Conservation (phyloP, 371 early-diverging fungal species). For the Choanephora cucurbitarum region DNA sequence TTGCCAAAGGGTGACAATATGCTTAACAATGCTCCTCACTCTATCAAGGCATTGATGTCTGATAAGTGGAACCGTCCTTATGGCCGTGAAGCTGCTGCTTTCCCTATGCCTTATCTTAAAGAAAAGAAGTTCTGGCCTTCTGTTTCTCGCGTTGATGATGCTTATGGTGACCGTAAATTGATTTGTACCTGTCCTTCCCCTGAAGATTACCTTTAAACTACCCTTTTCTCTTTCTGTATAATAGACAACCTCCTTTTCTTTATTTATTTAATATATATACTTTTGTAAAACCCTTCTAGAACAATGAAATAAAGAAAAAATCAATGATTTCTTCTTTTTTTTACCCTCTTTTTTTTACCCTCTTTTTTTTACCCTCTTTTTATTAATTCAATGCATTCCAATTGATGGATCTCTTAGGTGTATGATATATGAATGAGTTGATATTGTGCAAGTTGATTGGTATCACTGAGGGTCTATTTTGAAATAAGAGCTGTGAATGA, state of each 20-base stretch:
- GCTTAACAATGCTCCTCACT: slow-evolving; percentile 89
- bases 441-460: slow-evolving; percentile 10
- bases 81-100: slow-evolving; percentile 86
- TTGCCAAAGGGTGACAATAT: slow-evolving; percentile 85
- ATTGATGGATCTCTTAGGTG: slow-evolving; percentile 10
- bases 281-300: slow-evolving; percentile 3
- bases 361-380: neutral
- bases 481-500: neutral
- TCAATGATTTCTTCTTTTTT: neutral
- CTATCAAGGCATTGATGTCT: slow-evolving; percentile 70
- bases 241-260: slow-evolving; percentile 1
- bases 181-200: slow-evolving; percentile 88
- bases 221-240: slow-evolving; percentile 1
- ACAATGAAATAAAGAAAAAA: neutral
- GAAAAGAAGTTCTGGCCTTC: slow-evolving; percentile 96
- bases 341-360: neutral
- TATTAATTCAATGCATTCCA: slow-evolving; percentile 13
- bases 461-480: slow-evolving; percentile 21
- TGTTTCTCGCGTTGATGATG: slow-evolving; percentile 89
- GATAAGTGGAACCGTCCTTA: slow-evolving; percentile 88
- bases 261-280: slow-evolving; percentile 2
- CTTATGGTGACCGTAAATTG: slow-evolving; percentile 93
- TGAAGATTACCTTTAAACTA: slow-evolving; percentile 44
- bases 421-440: neutral
- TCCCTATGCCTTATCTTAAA: slow-evolving; percentile 80